These are phyloP conservation scores for Orbilia quercus DNA, from an alignment of 2,329 filamentous ascomycete genomes.

Conservation along the genomic window DNA sequence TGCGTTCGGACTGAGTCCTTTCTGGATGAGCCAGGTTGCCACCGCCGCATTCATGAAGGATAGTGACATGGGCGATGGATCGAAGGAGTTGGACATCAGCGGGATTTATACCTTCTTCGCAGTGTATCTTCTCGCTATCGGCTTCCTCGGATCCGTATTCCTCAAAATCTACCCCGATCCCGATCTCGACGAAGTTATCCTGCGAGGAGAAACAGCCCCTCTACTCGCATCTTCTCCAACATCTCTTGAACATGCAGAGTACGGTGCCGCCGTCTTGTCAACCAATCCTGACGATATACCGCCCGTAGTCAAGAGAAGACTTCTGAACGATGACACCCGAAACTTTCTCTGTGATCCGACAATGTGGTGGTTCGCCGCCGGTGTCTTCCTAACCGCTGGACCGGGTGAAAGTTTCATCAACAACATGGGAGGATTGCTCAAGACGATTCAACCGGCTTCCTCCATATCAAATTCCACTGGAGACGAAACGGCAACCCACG, in stretches of 20 bases:
- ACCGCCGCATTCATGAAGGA: slow-evolving; percentile 80
- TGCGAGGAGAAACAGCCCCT: slow-evolving; percentile 50
- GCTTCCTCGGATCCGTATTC: slow-evolving; percentile 77
- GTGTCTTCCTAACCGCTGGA: slow-evolving; percentile 92
- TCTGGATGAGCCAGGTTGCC: slow-evolving; percentile 93
- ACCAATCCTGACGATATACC: slow-evolving; percentile 67
- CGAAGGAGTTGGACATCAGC: slow-evolving; percentile 77
- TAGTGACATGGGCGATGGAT: slow-evolving; percentile 69
- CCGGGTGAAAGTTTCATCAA: slow-evolving; percentile 99
- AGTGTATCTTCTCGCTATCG: slow-evolving; percentile 75
- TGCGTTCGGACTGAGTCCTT: slow-evolving; percentile 89
- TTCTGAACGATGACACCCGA: slow-evolving; percentile 89
- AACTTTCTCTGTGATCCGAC: slow-evolving; percentile 86
- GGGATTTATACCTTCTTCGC: slow-evolving; percentile 88
- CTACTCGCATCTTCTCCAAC: slow-evolving; percentile 60
- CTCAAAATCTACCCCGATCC: slow-evolving; percentile 81
- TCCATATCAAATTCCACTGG: slow-evolving; percentile 64
- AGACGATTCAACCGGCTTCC: slow-evolving; percentile 77
- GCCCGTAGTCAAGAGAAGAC: slow-evolving; percentile 79
- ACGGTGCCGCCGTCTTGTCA: slow-evolving; percentile 66
- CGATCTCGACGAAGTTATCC: slow-evolving; percentile 40
- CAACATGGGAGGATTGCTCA: slow-evolving; percentile 92
- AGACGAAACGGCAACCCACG: slow-evolving; percentile 80
- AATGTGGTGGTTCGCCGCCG: slow-evolving; percentile 93
- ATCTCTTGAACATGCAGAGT: slow-evolving; percentile 64